A percentile compares a stretch with the other conserved stretches of the same genome.
These are phyloP conservation scores for Aspergillus tamarii DNA, from an alignment of 2,329 filamentous ascomycete species.

Conservation along the genomic window DNA sequence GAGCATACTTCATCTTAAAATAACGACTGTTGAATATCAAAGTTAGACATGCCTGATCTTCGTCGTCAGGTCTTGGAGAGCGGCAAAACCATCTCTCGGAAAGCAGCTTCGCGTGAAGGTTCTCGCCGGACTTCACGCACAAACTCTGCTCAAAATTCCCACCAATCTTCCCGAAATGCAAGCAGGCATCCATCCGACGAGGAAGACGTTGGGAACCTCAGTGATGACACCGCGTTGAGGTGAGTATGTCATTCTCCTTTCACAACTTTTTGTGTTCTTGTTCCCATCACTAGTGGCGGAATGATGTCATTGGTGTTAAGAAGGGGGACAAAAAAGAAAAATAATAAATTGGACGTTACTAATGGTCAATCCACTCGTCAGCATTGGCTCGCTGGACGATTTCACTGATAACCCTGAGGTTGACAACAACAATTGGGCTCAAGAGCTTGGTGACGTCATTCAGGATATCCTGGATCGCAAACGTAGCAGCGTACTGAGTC, in stretches of 20 bases:
- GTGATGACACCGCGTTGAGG: constrained; percentile 64
- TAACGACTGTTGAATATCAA: no score
- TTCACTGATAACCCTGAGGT: constrained; percentile 57
- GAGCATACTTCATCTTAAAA: background rate
- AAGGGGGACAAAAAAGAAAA: background rate
- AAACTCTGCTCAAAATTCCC: constrained; percentile 56
- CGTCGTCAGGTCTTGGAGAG: constrained; percentile 65
- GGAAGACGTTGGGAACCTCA: constrained; percentile 58
- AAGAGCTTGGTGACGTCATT: constrained; percentile 67
- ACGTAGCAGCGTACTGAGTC: constrained; percentile 71
- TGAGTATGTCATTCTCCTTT: constrained; percentile 36
- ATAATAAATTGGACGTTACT: constrained; percentile 7
- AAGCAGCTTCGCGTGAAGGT: constrained; percentile 59
- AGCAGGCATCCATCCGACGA: constrained; percentile 63
- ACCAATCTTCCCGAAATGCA: constrained; percentile 56
- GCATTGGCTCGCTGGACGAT: constrained; percentile 70
- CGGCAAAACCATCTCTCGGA: constrained; percentile 67
- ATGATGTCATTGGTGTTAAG: constrained; percentile 38
- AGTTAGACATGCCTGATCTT: constrained; percentile 49
- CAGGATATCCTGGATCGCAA: constrained; percentile 76
- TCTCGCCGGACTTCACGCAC: constrained; percentile 58
- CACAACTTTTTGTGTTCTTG: constrained; percentile 11
- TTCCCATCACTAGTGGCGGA: constrained; percentile 24
- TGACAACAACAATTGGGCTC: constrained; percentile 62
- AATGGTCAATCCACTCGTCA: constrained; percentile 30